Conservation (phyloP, 768 basidiomycete species). For the Roridomyces roridus region DNA sequence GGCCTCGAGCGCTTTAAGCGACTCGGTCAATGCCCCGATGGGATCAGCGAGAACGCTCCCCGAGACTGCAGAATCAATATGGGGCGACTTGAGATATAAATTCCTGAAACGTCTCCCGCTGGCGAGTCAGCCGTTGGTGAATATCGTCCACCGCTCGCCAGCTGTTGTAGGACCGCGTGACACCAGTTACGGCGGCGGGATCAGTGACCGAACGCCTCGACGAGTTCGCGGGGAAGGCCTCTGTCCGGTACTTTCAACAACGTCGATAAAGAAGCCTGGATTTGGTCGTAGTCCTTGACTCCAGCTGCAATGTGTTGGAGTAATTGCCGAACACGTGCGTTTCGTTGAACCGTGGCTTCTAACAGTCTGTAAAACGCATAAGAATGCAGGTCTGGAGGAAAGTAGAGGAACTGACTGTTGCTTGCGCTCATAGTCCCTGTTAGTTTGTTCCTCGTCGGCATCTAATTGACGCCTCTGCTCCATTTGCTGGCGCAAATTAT, state of each 20-base stretch:
- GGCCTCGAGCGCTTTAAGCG: slow-evolving; percentile 55
- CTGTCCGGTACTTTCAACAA: slow-evolving; percentile 53
- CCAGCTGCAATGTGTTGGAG: slow-evolving; percentile 67
- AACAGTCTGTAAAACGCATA: slow-evolving; percentile 52
- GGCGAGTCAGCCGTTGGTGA: slow-evolving; percentile 62
- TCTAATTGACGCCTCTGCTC: slow-evolving; percentile 43
- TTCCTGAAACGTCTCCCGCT: slow-evolving; percentile 58
- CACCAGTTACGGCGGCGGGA: slow-evolving; percentile 74
- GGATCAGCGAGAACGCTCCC: slow-evolving; percentile 60
- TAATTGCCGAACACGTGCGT: slow-evolving; percentile 71
- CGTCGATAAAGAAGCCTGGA: slow-evolving; percentile 58
- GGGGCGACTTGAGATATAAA: slow-evolving; percentile 45
- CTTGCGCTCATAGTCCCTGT: slow-evolving; percentile 65
- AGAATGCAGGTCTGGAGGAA: slow-evolving; percentile 15
- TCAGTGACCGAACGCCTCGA: slow-evolving; percentile 81
- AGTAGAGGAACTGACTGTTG: slow-evolving; percentile 48
- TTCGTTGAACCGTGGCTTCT: slow-evolving; percentile 63
- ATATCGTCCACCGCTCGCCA: slow-evolving; percentile 84
- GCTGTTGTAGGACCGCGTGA: slow-evolving; percentile 63
- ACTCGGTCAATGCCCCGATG: slow-evolving; percentile 53
- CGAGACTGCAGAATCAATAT: slow-evolving; percentile 24
- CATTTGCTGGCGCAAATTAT: slow-evolving; percentile 32
- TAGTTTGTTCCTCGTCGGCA: slow-evolving; percentile 54
- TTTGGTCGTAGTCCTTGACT: slow-evolving; percentile 69
- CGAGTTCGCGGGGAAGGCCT: slow-evolving; percentile 65